Base-by-base conservation (phyloP, 2,329 filamentous ascomycete genomes). In the Penicillium sp. region DNA sequence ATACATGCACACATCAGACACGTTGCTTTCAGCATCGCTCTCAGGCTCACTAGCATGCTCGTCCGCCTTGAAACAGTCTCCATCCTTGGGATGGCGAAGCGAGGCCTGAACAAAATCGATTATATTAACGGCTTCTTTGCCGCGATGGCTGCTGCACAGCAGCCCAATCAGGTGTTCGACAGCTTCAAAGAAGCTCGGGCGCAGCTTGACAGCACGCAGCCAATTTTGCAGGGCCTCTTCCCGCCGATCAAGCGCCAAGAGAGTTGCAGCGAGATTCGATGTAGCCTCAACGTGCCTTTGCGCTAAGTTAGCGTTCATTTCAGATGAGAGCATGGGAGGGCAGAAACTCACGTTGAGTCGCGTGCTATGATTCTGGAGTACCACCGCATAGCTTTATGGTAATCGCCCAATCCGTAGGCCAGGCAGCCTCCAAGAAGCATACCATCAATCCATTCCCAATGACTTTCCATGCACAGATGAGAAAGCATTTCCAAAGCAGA, bases 111-210 rank as follows among this genome's bases (percentile, higher is more conserved):
- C 83, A 58, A 83, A 86, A 51, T 86, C 81, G 52, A 98, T 95
- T 35, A 95, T 82, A 33, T 84, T 80, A 43, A 98, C 83, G 6
- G 93, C 93, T 60, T 97, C 88, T 54, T 78, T 81, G 33, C 83
- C 86, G 47, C 90, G 79, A 42, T 94, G 85, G 45, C 83, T 87
- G 33, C 78, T 81, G 60, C 91, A 96, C 13, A 97, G 67, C 32
- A 97, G 72, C 1, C 89, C 88, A 19, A 97, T 86, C 1, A 98
- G 77, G 70, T 97, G 90, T 62, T 98, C 93, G 2, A 93, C 88
- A 6, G 93, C 90, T 68, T 98, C 93, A 41, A 98, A 86, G 66
- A 94, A 94, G 59, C 82, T 86, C 0, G 93, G 93, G 7, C 87
- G 83, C 41, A 87, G 72, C 58, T 82, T 86, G 17, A 97, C 81